phyloP scores from a whole-genome alignment of 306 rosid species.

The Inga leiocalycina region DNA sequence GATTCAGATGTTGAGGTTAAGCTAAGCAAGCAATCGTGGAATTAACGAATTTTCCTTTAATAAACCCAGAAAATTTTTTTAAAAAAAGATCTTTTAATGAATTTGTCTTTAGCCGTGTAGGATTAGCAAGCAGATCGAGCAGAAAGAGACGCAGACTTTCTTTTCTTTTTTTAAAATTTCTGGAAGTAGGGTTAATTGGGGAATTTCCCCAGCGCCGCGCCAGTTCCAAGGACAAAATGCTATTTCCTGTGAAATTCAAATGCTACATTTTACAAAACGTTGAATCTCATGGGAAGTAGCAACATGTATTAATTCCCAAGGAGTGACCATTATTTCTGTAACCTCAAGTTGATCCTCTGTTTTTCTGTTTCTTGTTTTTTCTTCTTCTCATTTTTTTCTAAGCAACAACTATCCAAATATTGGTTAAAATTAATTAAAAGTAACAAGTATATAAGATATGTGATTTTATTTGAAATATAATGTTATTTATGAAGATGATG shows the following conservation, averaged over 20 bases:
- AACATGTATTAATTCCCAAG: slow-evolving; percentile 11
- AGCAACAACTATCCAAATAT: no score
- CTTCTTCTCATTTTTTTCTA: no score
- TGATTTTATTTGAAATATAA: no score
- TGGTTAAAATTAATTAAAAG: no score
- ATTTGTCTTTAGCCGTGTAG: slow-evolving; percentile 54
- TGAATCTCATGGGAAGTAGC: slow-evolving; percentile 46
- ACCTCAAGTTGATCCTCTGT: slow-evolving; percentile 28
- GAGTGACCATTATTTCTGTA: slow-evolving; percentile 38
- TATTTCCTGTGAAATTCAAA: slow-evolving; percentile 42
- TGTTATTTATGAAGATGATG: no score
- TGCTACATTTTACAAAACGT: slow-evolving; percentile 32
- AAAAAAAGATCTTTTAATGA: background rate
- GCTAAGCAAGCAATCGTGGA: slow-evolving; percentile 31
- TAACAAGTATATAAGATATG: no score
- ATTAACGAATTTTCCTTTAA: slow-evolving; percentile 33
- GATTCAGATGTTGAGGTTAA: slow-evolving; percentile 28
- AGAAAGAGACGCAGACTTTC: slow-evolving; percentile 40
- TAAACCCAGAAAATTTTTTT: background rate
- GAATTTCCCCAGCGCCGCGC: slow-evolving; percentile 12
- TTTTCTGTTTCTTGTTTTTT: background rate
- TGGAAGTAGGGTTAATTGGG: background rate
- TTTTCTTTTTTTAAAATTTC: background rate
- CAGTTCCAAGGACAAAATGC: slow-evolving; percentile 27
- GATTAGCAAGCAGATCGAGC: slow-evolving; percentile 19